Base-by-base conservation (phyloP, 345 rosid genomes). In the Fremontodendron californicum region DNA sequence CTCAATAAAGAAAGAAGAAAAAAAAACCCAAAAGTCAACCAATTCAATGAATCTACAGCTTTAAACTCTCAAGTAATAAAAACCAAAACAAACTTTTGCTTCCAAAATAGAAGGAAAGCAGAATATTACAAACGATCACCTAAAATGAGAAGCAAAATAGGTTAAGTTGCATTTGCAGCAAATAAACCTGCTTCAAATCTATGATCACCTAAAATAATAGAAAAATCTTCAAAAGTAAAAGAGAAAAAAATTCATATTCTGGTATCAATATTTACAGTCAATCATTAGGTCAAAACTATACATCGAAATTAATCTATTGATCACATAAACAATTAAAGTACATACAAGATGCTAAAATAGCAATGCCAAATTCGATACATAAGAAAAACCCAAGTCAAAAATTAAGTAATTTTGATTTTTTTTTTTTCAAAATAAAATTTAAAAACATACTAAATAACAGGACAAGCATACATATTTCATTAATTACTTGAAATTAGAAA, bases 91-190 rank as follows among this genome's bases (percentile, higher is more conserved):
- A 4, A 67, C 4, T 63, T 63, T 31, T 19, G 21, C 83, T 82
- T 82, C 77, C 51, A 71, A 25, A 52, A 33, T 3, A 40, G 61
- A 21, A 40, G 48, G 13, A 11, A 46, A 61, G 13, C 11, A 77
- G 73, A 45, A 60, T 51, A 62, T 85, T 84, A 91, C 96, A 93
- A 75, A 93, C 98, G 81, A 92, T 90, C n/a, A n/a, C n/a, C n/a
- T n/a, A n/a, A 64, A 60, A 16, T 64, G 70, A 64, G 12, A 64
- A 2, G 27, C 46, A 64, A 37, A 64, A 6, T 27, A 11, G 29
- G 61, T 23, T 54, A 61, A 27, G 40, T 29, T 9, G 27, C 13
- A 37, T 35, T 64, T 37, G 23, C 21, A 61, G n/a, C n/a, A n/a
- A n/a, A n/a, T n/a, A n/a, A n/a, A n/a, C n/a, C n/a, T n/a, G n/a